These are phyloP conservation scores for Plasmodium vinckei DNA, from an alignment of 169 alveolate genomes.

Conservation along the genomic window DNA sequence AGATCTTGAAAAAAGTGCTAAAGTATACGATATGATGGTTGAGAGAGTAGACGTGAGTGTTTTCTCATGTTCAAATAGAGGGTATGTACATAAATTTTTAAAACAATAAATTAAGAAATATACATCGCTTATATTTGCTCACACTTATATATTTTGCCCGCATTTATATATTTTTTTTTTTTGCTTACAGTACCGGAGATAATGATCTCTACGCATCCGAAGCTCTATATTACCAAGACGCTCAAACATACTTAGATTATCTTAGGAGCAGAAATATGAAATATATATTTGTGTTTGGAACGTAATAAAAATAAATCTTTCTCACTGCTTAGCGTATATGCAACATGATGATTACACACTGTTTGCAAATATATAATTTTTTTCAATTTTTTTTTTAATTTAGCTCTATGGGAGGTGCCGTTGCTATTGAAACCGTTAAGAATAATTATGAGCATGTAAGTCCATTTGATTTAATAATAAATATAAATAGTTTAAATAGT, in stretches of 20 bases:
- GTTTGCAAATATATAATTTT: too few relatives aligned
- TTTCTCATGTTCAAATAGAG: constrained; percentile 63
- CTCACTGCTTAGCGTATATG: neutral
- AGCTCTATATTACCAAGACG: constrained; percentile 35
- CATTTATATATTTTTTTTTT: neutral
- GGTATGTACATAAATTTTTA: constrained; percentile 4
- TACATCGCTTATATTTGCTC: neutral
- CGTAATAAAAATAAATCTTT: constrained; percentile 5
- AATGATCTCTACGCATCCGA: constrained; percentile 35
- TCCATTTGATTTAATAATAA: neutral
- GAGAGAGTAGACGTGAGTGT: constrained; percentile 25
- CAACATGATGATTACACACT: neutral
- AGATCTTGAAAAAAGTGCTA: constrained; percentile 28
- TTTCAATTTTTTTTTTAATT: neutral
- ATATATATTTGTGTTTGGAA: constrained; percentile 46
- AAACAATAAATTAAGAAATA: neutral
- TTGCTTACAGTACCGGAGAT: constrained; percentile 22
- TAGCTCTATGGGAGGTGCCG: constrained; percentile 72
- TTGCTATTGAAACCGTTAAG: constrained; percentile 50
- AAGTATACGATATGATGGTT: constrained; percentile 2
- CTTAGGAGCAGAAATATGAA: constrained; percentile 5
- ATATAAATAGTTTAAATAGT: neutral
- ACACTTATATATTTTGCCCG: neutral
- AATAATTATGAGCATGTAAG: constrained; percentile 34
- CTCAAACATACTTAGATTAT: constrained; percentile 21